Base-by-base conservation (phyloP, 257 asterid species). In the Fraxinus cuspidata region DNA sequence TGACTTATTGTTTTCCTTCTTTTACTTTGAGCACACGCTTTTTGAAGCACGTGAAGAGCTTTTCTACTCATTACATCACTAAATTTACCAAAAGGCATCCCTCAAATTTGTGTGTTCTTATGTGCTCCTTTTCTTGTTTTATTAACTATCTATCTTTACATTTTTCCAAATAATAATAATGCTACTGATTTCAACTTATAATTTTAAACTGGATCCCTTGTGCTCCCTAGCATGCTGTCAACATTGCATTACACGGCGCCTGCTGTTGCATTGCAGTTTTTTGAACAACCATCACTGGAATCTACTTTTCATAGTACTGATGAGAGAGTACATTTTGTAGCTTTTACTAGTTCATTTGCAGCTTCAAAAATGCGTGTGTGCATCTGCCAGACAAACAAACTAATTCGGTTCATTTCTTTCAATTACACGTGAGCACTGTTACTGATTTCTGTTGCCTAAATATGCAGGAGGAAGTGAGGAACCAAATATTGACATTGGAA, bases 381-480 rank as follows among this genome's bases (percentile, higher is more conserved):
- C 12, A n/a, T n/a, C n/a, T n/a, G 5, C 68, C 18, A 9, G 16
- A 60, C 18, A 3, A 60, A 25, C 31, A 60, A 21, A 21, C 27
- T 23, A 42, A n/a, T 60, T 25, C 2, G 21, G 65, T 56, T 56
- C 21, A n/a, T 56, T n/a, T 2, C 3, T 10, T 9, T 63, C 32
- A 63, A 63, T 27, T 27, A 58, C 32, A 27, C 11, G 32, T 23
- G 69, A 63, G 67, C 69, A 23, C 19, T 58, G 29, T n/a, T 21
- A 56, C 65, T 60, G 16, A 60, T 47, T 58, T 75, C 68, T 82
- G 25, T 74, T 73, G 74, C 69, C 73, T 49, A 79, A 72, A 49
- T 78, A 7, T 63, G 73, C 89, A 93, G 98, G 99, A 91, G 72
- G 92, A 90, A 84, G 88, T 91, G 80, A 88, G 99, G 86, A 89